Percentiles rank a stretch among this genome's conserved stretches.
phyloP scores from a whole-genome alignment of 2,329 filamentous ascomycete species.

The Penicillium corylophilum region DNA sequence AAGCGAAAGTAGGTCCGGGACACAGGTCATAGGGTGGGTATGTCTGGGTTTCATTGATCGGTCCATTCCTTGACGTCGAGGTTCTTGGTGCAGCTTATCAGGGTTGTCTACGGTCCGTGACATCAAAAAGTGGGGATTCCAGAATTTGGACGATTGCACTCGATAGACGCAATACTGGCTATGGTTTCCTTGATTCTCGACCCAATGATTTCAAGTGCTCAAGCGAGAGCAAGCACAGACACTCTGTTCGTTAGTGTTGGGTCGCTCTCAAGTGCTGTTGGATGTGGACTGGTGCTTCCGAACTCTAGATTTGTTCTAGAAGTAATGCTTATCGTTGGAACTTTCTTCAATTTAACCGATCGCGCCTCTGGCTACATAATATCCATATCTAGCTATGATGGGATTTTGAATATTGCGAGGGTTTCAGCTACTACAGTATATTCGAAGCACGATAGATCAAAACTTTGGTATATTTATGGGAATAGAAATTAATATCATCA shows the following conservation, averaged over 20 bases:
- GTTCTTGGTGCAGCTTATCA: neutral
- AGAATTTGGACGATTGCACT: neutral
- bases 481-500: conserved; percentile 9
- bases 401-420: too few relatives aligned
- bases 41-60: neutral
- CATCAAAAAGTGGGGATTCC: conserved; percentile 7
- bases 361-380: too few relatives aligned
- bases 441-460: neutral
- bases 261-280: neutral
- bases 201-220: neutral
- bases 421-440: too few relatives aligned
- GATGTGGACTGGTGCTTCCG: neutral
- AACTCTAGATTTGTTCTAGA: neutral
- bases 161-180: neutral
- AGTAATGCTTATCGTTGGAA: neutral
- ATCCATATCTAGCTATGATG: too few relatives aligned
- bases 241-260: neutral
- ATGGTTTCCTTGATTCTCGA: conserved; percentile 3
- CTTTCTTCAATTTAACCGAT: neutral
- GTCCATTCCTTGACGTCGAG: neutral
- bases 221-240: neutral
- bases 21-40: too few relatives aligned
- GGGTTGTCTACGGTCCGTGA: conserved; percentile 6
- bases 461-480: conserved; percentile 16
- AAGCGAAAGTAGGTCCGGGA: neutral